phyloP scores from a whole-genome alignment of 1,284 basidiomycete species.

The Austroboletus niveus region DNA sequence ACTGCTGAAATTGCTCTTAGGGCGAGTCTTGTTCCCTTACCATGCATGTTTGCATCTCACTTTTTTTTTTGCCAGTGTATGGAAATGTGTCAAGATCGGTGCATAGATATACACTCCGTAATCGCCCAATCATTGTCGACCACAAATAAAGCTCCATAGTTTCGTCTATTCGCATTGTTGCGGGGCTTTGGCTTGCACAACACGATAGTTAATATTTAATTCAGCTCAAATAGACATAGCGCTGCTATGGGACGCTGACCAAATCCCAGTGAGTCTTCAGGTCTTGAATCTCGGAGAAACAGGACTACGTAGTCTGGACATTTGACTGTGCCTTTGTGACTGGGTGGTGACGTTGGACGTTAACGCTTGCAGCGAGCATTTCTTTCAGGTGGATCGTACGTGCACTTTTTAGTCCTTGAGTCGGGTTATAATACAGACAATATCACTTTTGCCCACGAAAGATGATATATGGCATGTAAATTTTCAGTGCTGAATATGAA shows the following conservation, averaged over 20 bases:
- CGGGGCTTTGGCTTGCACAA: no score
- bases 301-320: neutral
- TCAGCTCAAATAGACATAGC: no score
- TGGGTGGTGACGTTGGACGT: no score
- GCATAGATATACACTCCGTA: constrained; percentile 71
- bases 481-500: no score
- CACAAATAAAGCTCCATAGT: constrained; percentile 13
- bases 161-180: neutral
- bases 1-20: constrained; percentile 46
- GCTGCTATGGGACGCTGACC: no score
- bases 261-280: constrained; percentile 3
- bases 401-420: no score
- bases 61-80: constrained; percentile 50
- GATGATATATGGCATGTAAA: no score
- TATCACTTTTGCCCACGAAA: no score
- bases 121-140: constrained; percentile 63
- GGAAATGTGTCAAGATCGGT: constrained; percentile 63
- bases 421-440: no score
- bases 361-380: no score
- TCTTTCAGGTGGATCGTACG: no score
- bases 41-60: neutral
- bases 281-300: neutral
- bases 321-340: neutral
- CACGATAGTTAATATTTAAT: no score
- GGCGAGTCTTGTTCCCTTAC: constrained; percentile 40